Base-by-base conservation (phyloP, 2,329 filamentous ascomycete species). In the Pyrenochaeta sp. region DNA sequence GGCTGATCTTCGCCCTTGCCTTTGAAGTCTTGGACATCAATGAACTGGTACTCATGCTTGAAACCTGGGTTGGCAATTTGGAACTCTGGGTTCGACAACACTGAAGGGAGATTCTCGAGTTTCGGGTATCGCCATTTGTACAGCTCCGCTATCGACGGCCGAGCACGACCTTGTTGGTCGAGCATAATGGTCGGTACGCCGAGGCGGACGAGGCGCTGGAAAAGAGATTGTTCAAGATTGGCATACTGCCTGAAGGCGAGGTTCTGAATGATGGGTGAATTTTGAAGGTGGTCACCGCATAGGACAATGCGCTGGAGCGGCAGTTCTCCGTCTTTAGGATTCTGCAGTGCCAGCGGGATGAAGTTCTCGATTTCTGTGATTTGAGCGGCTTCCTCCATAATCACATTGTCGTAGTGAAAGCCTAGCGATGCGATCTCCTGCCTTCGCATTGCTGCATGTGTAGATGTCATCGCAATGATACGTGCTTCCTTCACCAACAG, bases 351-450 rank as follows among this genome's bases (percentile, higher is more conserved):
- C 47, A 97, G 82, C 0, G 95, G 95, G 60, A 99, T 92, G 77
- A 99, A 98, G 60, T 92, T 96, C 73, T 99, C 95, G 40, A 97
- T 90, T 75, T 99, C 95, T 0, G 94, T 99, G 70, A 99, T 94
- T 72, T 99, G 95, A 11, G 95, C 95, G 4, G 95, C 94, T 82
- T 99, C 95, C 79, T 99, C 95, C 90, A 99, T 97, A 47, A 99
- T 84, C 11, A 99, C 90, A 61, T 97, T 99, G 79, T 98, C 93
- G 68, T 99, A 99, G 64, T 92, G 91, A 77, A 99, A 99, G 14
- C 93, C 93, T n/a, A 98, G 83, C 14, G 86, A 84, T 0, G 92
- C 90, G 66, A 99, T 98, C 68, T 98, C 94, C 59, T 91, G 87
- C 58, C 94, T 84, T 56, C 92, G 87, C 84, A 99, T 99, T 1